phyloP scores from a whole-genome alignment of 805 yeast genomes.

The Kodamaea sagamina region DNA sequence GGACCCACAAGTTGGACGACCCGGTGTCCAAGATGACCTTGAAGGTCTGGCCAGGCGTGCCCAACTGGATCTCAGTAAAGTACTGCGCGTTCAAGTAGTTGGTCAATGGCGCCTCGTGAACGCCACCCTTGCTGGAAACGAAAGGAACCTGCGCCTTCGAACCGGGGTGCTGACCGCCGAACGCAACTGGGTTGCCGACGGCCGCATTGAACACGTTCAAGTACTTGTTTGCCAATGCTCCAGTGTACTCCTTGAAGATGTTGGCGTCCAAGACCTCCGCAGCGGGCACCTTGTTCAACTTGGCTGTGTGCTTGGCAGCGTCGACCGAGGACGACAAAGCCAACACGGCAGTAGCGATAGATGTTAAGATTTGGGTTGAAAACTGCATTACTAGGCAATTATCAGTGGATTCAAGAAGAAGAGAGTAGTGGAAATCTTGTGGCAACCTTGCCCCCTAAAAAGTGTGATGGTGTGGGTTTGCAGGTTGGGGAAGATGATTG shows the following conservation, averaged over 20 bases:
- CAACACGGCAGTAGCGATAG: constrained; percentile 44
- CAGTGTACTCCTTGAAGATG: constrained; percentile 53
- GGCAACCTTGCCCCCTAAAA: constrained; percentile 8
- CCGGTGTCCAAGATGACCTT: constrained; percentile 97
- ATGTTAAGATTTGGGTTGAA: constrained; percentile 38
- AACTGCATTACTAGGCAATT: constrained; percentile 29
- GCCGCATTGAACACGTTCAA: constrained; percentile 47
- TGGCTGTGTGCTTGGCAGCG: constrained; percentile 56
- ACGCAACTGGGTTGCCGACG: constrained; percentile 26
- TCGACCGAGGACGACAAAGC: constrained; percentile 38
- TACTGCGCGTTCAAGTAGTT: constrained; percentile 96
- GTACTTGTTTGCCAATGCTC: constrained; percentile 64
- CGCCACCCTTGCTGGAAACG: constrained; percentile 22
- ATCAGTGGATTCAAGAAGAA: not conserved
- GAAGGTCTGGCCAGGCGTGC: constrained; percentile 91
- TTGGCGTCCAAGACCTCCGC: constrained; percentile 57
- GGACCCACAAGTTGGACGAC: constrained; percentile 96
- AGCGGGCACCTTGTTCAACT: constrained; percentile 58
- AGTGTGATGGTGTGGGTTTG: constrained; percentile 8
- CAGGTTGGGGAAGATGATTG: constrained; percentile 5
- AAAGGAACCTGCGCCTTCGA: constrained; percentile 45
- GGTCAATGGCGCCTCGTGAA: constrained; percentile 79
- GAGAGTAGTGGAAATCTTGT: constrained; percentile 5
- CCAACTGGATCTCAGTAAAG: constrained; percentile 85
- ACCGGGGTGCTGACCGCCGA: constrained; percentile 7